These are phyloP conservation scores for Neonectria neomacrospora DNA, from an alignment of 2,329 filamentous ascomycete genomes.

Conservation along the genomic window DNA sequence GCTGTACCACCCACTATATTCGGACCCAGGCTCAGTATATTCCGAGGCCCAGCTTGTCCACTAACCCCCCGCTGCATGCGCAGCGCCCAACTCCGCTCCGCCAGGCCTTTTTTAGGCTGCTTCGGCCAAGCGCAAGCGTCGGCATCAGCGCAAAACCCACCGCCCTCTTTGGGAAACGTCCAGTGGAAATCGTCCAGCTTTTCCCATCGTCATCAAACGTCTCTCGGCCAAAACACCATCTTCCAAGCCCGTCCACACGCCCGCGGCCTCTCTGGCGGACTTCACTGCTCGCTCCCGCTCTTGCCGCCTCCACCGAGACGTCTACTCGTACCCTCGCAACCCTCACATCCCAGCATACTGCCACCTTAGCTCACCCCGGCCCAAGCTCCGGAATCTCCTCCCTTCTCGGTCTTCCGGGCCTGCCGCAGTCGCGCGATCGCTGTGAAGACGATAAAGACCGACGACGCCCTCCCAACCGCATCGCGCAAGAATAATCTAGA, in stretches of 20 bases:
- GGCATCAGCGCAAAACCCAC: constrained; percentile 33
- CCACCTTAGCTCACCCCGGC: constrained; percentile 7
- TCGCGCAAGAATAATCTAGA: background rate
- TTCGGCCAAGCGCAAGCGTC: constrained; percentile 35
- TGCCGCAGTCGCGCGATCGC: constrained; percentile 25
- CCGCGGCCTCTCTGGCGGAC: constrained; percentile 14
- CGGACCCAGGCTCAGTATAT: constrained; percentile 9
- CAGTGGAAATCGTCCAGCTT: constrained; percentile 32
- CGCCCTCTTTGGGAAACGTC: constrained; percentile 42
- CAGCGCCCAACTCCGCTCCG: constrained; percentile 30
- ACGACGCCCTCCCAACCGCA: background rate
- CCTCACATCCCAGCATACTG: background rate
- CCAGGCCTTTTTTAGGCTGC: constrained; percentile 33
- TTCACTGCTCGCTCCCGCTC: constrained; percentile 8
- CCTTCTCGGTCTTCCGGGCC: constrained; percentile 21
- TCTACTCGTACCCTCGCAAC: background rate
- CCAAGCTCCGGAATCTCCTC: constrained; percentile 11
- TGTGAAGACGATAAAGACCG: constrained; percentile 1
- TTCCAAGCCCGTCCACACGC: constrained; percentile 12
- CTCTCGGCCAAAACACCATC: constrained; percentile 23
- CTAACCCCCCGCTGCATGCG: constrained; percentile 38
- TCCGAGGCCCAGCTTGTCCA: constrained; percentile 2
- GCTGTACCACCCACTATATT: constrained; percentile 1
- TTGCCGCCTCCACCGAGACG: background rate
- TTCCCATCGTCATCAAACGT: constrained; percentile 39